Conservation (phyloP, 2,329 filamentous ascomycete species). For the Aspergillus arachidicola region DNA sequence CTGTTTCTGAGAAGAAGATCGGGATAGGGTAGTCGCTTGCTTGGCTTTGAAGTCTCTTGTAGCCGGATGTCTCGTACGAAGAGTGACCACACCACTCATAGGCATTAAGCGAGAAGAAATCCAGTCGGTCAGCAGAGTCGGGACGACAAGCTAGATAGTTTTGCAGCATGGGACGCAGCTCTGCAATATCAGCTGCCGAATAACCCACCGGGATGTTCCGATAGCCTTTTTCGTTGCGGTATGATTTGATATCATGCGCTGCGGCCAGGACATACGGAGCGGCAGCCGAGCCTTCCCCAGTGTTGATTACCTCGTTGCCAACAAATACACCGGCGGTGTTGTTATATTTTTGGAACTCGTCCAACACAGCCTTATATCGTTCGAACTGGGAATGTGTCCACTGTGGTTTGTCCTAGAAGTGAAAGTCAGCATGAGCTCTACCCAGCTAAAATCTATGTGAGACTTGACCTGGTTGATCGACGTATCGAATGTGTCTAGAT, state of each 20-base stretch:
- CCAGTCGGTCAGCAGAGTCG: slow-evolving; percentile 67
- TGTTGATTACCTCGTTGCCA: slow-evolving; percentile 76
- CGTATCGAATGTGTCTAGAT: slow-evolving; percentile 63
- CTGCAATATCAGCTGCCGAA: slow-evolving; percentile 80
- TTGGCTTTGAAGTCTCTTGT: slow-evolving; percentile 67
- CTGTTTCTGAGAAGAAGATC: slow-evolving; percentile 87
- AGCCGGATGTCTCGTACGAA: slow-evolving; percentile 66
- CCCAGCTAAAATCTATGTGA: not conserved
- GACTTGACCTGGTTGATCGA: slow-evolving; percentile 44
- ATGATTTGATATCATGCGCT: slow-evolving; percentile 78
- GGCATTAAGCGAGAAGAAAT: slow-evolving; percentile 85
- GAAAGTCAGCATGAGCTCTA: slow-evolving; percentile 12
- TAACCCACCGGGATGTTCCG: slow-evolving; percentile 84
- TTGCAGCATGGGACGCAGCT: slow-evolving; percentile 65
- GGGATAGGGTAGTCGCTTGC: slow-evolving; percentile 75
- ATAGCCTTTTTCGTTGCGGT: slow-evolving; percentile 74
- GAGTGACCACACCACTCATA: slow-evolving; percentile 74
- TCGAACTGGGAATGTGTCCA: slow-evolving; percentile 76
- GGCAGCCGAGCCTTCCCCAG: slow-evolving; percentile 57
- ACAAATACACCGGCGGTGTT: slow-evolving; percentile 84
- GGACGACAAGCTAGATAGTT: slow-evolving; percentile 78
- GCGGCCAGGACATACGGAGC: slow-evolving; percentile 85
- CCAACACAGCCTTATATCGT: slow-evolving; percentile 71
- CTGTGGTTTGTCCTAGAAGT: slow-evolving; percentile 56
- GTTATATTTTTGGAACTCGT: slow-evolving; percentile 74